phyloP scores from a whole-genome alignment of 2,329 filamentous ascomycete species.

The Esteya vermicola region DNA sequence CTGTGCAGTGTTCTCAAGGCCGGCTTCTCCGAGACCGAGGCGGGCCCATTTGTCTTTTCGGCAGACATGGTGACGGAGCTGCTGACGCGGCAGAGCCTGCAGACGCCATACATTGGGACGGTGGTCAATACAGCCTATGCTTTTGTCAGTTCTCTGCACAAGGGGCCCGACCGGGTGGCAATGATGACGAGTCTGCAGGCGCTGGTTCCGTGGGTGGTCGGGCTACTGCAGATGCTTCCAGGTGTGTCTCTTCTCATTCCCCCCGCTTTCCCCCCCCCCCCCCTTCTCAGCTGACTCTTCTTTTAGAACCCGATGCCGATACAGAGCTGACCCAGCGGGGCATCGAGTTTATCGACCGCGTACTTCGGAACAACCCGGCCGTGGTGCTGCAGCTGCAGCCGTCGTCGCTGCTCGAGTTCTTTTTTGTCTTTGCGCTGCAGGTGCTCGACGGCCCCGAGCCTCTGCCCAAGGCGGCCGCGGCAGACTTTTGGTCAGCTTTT shows the following conservation, averaged over 20 bases:
- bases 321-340: slow-evolving; percentile 59
- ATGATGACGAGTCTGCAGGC: slow-evolving; percentile 29
- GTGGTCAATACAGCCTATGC: slow-evolving; percentile 59
- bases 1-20: slow-evolving; percentile 58
- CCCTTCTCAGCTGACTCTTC: background rate
- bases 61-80: slow-evolving; percentile 51
- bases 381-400: slow-evolving; percentile 46
- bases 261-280: too few species aligned
- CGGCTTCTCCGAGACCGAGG: slow-evolving; percentile 60
- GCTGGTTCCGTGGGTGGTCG: slow-evolving; percentile 47
- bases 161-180: slow-evolving; percentile 26
- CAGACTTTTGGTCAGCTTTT: slow-evolving; percentile 61
- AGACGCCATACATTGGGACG: slow-evolving; percentile 52
- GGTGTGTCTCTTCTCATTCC: slow-evolving; percentile 33
- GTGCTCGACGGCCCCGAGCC: slow-evolving; percentile 59
- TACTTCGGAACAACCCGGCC: slow-evolving; percentile 46
- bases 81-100: slow-evolving; percentile 41
- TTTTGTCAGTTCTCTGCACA: slow-evolving; percentile 47
- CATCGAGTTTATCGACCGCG: slow-evolving; percentile 55
- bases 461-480: slow-evolving; percentile 59
- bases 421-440: slow-evolving; percentile 59
- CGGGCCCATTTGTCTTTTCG: slow-evolving; percentile 66
- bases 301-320: slow-evolving; percentile 43
- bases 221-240: slow-evolving; percentile 47
- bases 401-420: slow-evolving; percentile 41